phyloP scores from a whole-genome alignment of 2,329 filamentous ascomycete species.

The Daldinia sp. region DNA sequence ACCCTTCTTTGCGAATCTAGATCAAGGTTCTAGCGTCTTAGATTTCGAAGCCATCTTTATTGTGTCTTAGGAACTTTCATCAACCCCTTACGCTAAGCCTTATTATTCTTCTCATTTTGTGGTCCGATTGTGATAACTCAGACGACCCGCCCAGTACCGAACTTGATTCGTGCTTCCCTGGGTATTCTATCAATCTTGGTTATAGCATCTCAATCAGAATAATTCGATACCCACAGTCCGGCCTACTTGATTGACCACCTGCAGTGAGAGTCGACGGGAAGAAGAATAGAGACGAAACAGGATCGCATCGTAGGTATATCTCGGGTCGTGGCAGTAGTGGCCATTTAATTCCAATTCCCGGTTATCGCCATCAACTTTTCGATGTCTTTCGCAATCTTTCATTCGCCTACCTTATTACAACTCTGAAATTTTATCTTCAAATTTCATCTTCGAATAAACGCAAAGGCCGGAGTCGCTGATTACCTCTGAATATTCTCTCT shows the following conservation, averaged over 20 bases:
- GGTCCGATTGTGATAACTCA: slow-evolving; percentile 23
- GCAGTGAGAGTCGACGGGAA: slow-evolving; percentile 11
- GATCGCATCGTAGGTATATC: slow-evolving; percentile 26
- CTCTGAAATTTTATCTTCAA: slow-evolving; percentile 18
- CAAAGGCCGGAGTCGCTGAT: slow-evolving; percentile 18
- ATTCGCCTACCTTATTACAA: slow-evolving; percentile 24
- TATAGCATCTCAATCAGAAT: slow-evolving; percentile 7
- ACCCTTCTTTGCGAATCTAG: slow-evolving; percentile 37
- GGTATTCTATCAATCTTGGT: slow-evolving; percentile 16
- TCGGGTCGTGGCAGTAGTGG: slow-evolving; percentile 34
- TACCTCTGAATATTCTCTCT: background rate
- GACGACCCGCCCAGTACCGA: slow-evolving; percentile 12
- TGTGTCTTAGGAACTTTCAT: slow-evolving; percentile 15
- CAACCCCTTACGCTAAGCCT: slow-evolving; percentile 15
- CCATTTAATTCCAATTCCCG: slow-evolving; percentile 34
- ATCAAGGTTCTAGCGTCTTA: slow-evolving; percentile 20
- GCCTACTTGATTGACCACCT: slow-evolving; percentile 5
- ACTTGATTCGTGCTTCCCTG: slow-evolving; percentile 11
- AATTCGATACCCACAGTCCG: background rate
- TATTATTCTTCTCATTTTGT: slow-evolving; percentile 19
- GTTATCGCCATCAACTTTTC: slow-evolving; percentile 33
- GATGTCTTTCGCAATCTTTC: slow-evolving; percentile 33
- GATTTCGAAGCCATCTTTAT: slow-evolving; percentile 12
- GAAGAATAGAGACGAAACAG: slow-evolving; percentile 11
- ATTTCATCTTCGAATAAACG: slow-evolving; percentile 17